Evolutionary conservation across 805 yeast species (phyloP), one percentile per base, ranked within the genome.

Genomic region (Metschnikowia shivogae): DNA sequence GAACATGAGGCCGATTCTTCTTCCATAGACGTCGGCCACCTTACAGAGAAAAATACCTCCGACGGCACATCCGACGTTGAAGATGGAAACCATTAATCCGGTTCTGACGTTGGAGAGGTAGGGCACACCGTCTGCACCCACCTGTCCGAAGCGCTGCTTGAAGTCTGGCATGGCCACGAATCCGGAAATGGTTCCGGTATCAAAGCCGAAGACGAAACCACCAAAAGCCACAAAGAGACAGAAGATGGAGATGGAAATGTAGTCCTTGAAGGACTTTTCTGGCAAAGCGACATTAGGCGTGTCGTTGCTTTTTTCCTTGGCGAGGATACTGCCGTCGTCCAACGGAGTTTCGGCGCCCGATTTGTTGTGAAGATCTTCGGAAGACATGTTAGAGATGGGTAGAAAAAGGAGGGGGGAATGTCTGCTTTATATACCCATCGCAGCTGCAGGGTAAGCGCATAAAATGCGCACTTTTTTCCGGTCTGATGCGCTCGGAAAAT

Each of bases 121-220:
- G 49, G 58, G 55, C 3, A 55, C 63, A 47, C 82, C 83, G 11
- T 58, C 58, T 7, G 59, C 42, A 44, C 65, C 53, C 2, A 52
- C 14, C 47, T 69, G 63, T 58, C 86, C 88, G 54, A 82, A 81
- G 58, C 81, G 67, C n/a, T 53, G 44, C 41, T 64, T 60, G 64
- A 76, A 82, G 50, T 80, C 80, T 9, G 71, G 53, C 80, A 82
- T 78, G 61, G 78, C 78, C 43, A 81, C 79, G 58, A 82, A 80
- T 56, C 87, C 87, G 36, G 86, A 80, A 64, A 82, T 77, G 54
- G 88, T 81, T 70, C 88, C 89, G 42, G 86, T 83, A 68, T 82
- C 89, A 77, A 83, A 82, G 51, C 89, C 89, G 58, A 81, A 83
- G 39, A 83, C 82, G 61, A 80, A 83, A 42, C 89, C 89, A 70